Base-by-base conservation (phyloP, 805 yeast species). In the Kuraishia floccosa region DNA sequence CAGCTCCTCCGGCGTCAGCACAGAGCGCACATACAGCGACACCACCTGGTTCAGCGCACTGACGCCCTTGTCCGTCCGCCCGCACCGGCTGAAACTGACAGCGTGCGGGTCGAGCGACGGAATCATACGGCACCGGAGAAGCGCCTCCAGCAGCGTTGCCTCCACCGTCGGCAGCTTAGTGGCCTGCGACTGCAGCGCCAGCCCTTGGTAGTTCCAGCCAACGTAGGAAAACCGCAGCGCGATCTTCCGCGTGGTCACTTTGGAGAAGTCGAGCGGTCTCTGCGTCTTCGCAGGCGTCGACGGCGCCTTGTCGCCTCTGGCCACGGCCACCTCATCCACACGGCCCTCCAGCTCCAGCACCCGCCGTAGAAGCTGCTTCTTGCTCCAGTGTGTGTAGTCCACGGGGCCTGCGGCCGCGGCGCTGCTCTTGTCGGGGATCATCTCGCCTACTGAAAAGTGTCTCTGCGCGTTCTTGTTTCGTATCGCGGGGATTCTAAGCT, bases 31-130 rank as follows among this genome's bases (percentile, higher is more conserved):
- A 11, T 62, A 55, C 24, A 91, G 56, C 1, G 95, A 77, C 4
- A 91, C 78, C 2, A 91, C 97, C 53, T 91, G 98, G 40, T 84
- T 82, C 78, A 91, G 72, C 0, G 98, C 98, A 58, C 95, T 83
- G 10, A 89, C 97, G n/a, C 96, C 97, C 41, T 72, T 74, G 46
- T 89, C 97, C 0, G 97, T 89, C 45, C 97, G 65, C 0, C 97
- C 97, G 56, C 97, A 91, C 39, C 96, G 61, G 41, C 93, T 80
- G 50, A 87, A 86, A 10, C 69, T 65, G 46, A 77, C 82, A 2
- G 72, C 75, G 6, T 58, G 58, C 0, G 85, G 77, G 14, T 71
- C 76, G 15, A 66, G 43, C 2, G 72, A 60, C 7, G 73, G 65
- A 8, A 91, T 73, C 37, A 91, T 51, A 39, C 67, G 74, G 18